phyloP scores from a whole-genome alignment of 257 asterid genomes.

The Forsythia suspensa region DNA sequence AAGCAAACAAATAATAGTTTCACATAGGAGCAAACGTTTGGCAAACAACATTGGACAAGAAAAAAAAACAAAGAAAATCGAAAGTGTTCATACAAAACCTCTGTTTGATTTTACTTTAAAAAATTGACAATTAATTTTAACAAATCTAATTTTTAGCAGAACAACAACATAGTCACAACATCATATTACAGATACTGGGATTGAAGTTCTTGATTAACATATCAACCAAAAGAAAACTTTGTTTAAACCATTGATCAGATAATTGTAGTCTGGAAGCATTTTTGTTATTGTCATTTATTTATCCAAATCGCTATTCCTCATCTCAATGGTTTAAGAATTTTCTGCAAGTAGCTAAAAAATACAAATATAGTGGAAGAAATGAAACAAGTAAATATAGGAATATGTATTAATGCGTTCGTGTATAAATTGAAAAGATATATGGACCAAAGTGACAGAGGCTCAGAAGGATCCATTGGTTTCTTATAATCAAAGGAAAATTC shows the following conservation, averaged over 20 bases:
- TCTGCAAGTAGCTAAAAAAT: background rate
- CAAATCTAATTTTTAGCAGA: no score
- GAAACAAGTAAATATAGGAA: background rate
- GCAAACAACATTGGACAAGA: background rate
- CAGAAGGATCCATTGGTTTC: slow-evolving; percentile 97
- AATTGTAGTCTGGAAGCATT: slow-evolving; percentile 78
- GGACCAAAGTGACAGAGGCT: slow-evolving; percentile 27
- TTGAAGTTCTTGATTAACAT: no score
- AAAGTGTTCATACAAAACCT: no score
- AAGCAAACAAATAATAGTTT: background rate
- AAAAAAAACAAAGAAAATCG: no score
- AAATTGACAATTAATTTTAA: no score
- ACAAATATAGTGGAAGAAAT: background rate
- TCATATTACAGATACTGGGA: background rate
- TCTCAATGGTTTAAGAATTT: slow-evolving; percentile 30
- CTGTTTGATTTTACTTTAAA: no score
- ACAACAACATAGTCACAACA: background rate
- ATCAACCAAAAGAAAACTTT: background rate
- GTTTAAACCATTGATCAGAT: slow-evolving; percentile 60
- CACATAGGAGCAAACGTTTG: background rate
- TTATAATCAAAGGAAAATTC: slow-evolving; percentile 50
- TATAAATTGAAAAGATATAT: background rate
- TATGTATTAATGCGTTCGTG: background rate
- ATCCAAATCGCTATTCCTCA: slow-evolving; percentile 51
- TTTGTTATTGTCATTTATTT: slow-evolving; percentile 42